A percentile compares a stretch with the other conserved stretches of the same genome.
Conservation (phyloP, 768 basidiomycete genomes). For the Phlebiopsis gigantea region DNA sequence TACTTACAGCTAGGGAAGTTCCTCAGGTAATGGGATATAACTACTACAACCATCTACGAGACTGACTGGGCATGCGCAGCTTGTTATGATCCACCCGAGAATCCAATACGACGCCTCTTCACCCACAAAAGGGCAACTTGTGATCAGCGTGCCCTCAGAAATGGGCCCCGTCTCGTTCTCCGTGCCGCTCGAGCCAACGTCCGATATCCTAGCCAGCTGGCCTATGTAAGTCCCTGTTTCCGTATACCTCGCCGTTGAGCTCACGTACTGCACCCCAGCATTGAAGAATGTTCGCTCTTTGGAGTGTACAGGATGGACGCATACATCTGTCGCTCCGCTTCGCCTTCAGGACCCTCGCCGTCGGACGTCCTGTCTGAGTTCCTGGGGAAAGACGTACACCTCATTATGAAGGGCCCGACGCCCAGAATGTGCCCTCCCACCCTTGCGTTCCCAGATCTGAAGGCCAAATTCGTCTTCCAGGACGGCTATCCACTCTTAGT, state of each 20-base stretch:
- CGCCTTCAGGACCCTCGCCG: constrained; percentile 33
- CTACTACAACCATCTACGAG: neutral
- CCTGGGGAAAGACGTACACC: constrained; percentile 53
- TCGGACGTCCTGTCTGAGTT: constrained; percentile 57
- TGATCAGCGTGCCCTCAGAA: constrained; percentile 55
- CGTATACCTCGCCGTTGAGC: neutral
- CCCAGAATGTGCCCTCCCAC: constrained; percentile 49
- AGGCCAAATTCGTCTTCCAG: constrained; percentile 46
- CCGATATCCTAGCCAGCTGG: constrained; percentile 48
- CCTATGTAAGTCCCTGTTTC: constrained; percentile 37
- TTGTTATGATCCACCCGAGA: constrained; percentile 59
- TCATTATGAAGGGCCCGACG: constrained; percentile 62
- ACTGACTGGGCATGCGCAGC: constrained; percentile 31
- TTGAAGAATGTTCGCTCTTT: constrained; percentile 51
- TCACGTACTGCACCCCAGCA: constrained; percentile 30
- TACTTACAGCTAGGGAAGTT: constrained; percentile 66
- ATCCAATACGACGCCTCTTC: constrained; percentile 42
- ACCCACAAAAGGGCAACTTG: constrained; percentile 43
- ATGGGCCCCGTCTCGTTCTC: constrained; percentile 53
- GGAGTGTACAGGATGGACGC: constrained; percentile 49
- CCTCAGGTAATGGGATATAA: constrained; percentile 39
- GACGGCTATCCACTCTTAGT: constrained; percentile 70
- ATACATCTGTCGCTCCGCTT: constrained; percentile 51
- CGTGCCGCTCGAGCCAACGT: constrained; percentile 52
- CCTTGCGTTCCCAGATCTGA: constrained; percentile 48